phyloP scores from a whole-genome alignment of 768 basidiomycete species.

The Hygrocybe coccinea region DNA sequence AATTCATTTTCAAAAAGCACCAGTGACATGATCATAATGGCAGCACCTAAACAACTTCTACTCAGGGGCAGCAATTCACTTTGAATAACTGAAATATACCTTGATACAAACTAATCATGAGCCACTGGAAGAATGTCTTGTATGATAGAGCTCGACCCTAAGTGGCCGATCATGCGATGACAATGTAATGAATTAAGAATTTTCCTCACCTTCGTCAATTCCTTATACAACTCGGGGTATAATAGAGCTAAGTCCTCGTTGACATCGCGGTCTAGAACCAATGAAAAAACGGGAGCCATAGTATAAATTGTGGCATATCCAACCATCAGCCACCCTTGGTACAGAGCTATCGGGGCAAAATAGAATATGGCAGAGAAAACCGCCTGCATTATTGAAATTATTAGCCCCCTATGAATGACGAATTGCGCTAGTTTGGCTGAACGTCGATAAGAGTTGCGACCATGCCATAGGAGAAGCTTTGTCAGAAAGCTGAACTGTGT shows the following conservation, averaged over 20 bases:
- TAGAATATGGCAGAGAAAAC: constrained; percentile 92
- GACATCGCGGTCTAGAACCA: constrained; percentile 93
- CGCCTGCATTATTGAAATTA: constrained; percentile 97
- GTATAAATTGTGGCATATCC: constrained; percentile 96
- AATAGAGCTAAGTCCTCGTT: constrained; percentile 91
- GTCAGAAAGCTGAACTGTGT: constrained; percentile 95
- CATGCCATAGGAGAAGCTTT: constrained; percentile 97
- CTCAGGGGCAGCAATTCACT: not conserved
- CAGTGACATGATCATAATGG: constrained; percentile 98
- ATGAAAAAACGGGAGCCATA: constrained; percentile 97
- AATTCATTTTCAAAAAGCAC: constrained; percentile 97
- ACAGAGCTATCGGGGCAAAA: constrained; percentile 93
- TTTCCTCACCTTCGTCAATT: constrained; percentile 78
- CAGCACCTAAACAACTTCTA: constrained; percentile 58
- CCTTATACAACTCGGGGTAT: constrained; percentile 97
- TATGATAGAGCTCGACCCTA: constrained; percentile 91
- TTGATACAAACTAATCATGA: constrained; percentile 97
- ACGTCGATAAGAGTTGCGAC: constrained; percentile 96
- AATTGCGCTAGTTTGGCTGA: constrained; percentile 98
- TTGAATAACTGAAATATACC: constrained; percentile 39
- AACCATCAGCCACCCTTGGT: constrained; percentile 97
- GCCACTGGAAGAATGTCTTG: constrained; percentile 98
- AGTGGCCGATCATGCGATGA: not conserved
- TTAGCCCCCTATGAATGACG: constrained; percentile 94
- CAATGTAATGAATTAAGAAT: not conserved